phyloP scores from a whole-genome alignment of 352 stramenopile genomes.

The Aphanomyces astaci region DNA sequence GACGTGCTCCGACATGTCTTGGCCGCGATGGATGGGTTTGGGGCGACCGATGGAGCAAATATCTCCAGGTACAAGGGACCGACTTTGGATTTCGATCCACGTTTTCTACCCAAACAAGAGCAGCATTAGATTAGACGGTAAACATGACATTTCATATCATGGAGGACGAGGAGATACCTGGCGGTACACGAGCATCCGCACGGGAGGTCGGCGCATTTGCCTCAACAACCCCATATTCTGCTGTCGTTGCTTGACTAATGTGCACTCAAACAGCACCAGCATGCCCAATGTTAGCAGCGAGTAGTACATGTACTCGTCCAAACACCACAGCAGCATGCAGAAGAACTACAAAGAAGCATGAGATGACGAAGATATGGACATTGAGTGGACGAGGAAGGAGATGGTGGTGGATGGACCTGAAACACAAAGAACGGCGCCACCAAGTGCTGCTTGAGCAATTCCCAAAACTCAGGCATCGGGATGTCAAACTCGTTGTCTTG shows the following conservation, averaged over 20 bases:
- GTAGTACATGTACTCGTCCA: constrained; percentile 98
- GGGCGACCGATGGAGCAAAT: constrained; percentile 66
- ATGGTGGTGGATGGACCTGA: constrained; percentile 46
- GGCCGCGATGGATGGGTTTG: constrained; percentile 26
- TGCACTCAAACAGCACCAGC: constrained; percentile 93
- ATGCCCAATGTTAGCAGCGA: constrained; percentile 92
- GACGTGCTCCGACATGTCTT: constrained; percentile 19
- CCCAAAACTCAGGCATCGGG: constrained; percentile 70
- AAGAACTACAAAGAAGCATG: constrained; percentile 40
- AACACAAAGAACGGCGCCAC: constrained; percentile 97
- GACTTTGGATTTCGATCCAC: constrained; percentile 55
- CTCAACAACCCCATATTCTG: constrained; percentile 84
- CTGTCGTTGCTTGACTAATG: constrained; percentile 85
- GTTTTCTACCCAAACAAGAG: constrained; percentile 27
- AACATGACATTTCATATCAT: background rate
- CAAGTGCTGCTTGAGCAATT: constrained; percentile 88
- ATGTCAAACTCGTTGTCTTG: constrained; percentile 82
- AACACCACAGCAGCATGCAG: constrained; percentile 92
- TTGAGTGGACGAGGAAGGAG: too few relatives aligned
- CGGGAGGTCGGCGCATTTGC: constrained; percentile 57
- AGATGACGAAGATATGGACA: background rate
- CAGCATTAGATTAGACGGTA: background rate
- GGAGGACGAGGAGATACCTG: constrained; percentile 21
- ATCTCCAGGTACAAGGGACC: constrained; percentile 76
- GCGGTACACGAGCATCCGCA: constrained; percentile 79